A percentile compares a stretch with the other conserved stretches of the same genome.
Evolutionary conservation across 192 early-diverging fungal species (phyloP).

Genomic region (Pilaira anomala): DNA sequence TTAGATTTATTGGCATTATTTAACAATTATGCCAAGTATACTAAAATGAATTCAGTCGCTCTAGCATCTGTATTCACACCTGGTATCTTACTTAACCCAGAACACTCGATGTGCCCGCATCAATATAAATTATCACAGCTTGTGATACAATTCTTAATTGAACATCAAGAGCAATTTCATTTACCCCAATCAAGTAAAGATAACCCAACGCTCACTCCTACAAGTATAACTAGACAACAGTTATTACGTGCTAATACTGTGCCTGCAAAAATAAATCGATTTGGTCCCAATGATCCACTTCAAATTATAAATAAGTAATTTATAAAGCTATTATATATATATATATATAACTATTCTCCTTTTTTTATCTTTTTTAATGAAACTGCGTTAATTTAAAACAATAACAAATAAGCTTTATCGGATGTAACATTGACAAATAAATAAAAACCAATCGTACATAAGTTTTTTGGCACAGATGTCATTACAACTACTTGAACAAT

Average conservation of each 20-base stretch:
- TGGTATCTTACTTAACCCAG: conserved; percentile 65
- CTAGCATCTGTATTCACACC: conserved; percentile 75
- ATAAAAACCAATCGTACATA: too few species aligned
- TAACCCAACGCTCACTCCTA: background rate
- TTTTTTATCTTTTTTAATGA: too few species aligned
- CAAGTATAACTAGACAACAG: background rate
- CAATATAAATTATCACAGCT: conserved; percentile 69
- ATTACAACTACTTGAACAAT: too few species aligned
- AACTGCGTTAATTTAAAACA: too few species aligned
- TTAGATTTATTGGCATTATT: conserved; percentile 61
- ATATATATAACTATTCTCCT: too few species aligned
- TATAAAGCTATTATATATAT: too few species aligned
- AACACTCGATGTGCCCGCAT: conserved; percentile 64
- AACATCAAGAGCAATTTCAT: conserved; percentile 39
- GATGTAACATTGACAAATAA: too few species aligned
- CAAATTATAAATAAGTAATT: conserved; percentile 26
- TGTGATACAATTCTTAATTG: conserved; percentile 74
- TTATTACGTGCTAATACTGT: conserved; percentile 25
- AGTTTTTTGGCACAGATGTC: too few species aligned
- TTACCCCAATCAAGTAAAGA: conserved; percentile 10
- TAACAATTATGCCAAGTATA: conserved; percentile 46
- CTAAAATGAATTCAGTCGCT: conserved; percentile 69
- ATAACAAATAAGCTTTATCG: too few species aligned
- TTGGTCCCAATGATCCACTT: conserved; percentile 29
- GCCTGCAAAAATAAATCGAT: conserved; percentile 26